Evolutionary conservation across 805 yeast species (phyloP).

Genomic region (Wickerhamiella kurtzmanii): DNA sequence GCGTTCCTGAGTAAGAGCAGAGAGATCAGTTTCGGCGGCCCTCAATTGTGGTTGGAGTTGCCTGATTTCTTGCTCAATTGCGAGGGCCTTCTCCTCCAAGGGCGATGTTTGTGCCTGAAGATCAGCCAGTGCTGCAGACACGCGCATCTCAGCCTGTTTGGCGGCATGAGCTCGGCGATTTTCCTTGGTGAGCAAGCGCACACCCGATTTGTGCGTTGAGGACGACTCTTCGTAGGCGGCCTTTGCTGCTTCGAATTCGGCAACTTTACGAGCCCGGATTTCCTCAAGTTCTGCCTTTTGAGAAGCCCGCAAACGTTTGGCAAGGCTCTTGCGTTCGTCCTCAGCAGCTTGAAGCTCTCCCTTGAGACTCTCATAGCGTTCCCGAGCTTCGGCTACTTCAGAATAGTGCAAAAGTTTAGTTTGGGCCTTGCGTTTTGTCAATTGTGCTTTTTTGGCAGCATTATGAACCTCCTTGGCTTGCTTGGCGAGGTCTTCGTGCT

Average conservation of each 20-base stretch:
- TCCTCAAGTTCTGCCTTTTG: slow-evolving; percentile 5
- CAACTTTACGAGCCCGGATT: slow-evolving; percentile 5
- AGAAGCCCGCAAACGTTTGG: neutral
- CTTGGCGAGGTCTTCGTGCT: slow-evolving; percentile 52
- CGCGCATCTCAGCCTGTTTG: slow-evolving; percentile 10
- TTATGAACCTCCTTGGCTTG: slow-evolving; percentile 46
- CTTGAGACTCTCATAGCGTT: slow-evolving; percentile 22
- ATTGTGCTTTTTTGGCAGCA: slow-evolving; percentile 46
- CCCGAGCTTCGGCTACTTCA: slow-evolving; percentile 35
- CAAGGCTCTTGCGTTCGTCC: neutral
- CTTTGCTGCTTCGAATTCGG: slow-evolving; percentile 7
- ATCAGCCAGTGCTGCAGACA: slow-evolving; percentile 5
- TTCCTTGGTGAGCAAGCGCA: slow-evolving; percentile 12
- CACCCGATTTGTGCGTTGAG: slow-evolving; percentile 7
- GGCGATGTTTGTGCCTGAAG: slow-evolving; percentile 9
- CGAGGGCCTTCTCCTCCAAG: slow-evolving; percentile 6
- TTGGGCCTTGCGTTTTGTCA: slow-evolving; percentile 54
- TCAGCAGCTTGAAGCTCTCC: slow-evolving; percentile 7
- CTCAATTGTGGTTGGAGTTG: slow-evolving; percentile 10
- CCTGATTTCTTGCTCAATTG: slow-evolving; percentile 11
- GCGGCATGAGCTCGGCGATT: slow-evolving; percentile 11
- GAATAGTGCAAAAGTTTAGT: slow-evolving; percentile 67
- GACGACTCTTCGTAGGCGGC: slow-evolving; percentile 5
- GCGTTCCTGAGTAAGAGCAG: neutral
- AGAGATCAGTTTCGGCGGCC: slow-evolving; percentile 20